Percentiles rank a stretch among this genome's conserved stretches.
Conservation (phyloP, 2,329 filamentous ascomycete genomes). For the Parafenestella ontariensis region DNA sequence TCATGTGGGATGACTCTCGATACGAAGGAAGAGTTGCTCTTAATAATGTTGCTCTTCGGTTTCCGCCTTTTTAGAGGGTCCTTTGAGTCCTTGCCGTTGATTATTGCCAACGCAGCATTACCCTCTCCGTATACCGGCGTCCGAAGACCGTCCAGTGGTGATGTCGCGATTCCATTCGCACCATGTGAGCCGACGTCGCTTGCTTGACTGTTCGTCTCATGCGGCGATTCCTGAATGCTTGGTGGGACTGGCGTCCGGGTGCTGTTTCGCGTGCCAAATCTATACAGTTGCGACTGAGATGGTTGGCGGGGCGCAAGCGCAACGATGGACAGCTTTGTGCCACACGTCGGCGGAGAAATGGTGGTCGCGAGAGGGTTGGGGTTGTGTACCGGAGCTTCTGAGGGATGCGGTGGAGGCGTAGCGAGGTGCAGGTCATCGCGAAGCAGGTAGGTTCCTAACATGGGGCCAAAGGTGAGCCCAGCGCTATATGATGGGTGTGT, state of each 20-base stretch:
- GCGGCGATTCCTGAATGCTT: constrained; percentile 55
- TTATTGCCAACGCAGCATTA: constrained; percentile 71
- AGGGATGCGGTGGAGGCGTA: constrained; percentile 93
- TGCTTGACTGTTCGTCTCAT: constrained; percentile 53
- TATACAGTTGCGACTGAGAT: constrained; percentile 52
- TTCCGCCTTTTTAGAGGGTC: constrained; percentile 77
- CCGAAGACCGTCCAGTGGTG: constrained; percentile 40
- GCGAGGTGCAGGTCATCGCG: constrained; percentile 92
- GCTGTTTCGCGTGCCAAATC: constrained; percentile 52
- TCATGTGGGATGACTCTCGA: constrained; percentile 96
- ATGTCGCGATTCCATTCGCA: constrained; percentile 44
- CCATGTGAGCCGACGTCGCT: constrained; percentile 55
- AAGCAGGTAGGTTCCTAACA: constrained; percentile 81
- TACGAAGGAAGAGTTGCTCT: constrained; percentile 98
- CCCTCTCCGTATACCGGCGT: constrained; percentile 82
- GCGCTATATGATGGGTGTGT: neutral
- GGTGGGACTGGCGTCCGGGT: constrained; percentile 51
- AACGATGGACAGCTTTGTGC: constrained; percentile 83
- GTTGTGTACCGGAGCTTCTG: constrained; percentile 84
- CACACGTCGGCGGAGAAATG: constrained; percentile 80
- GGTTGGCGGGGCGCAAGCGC: constrained; percentile 65
- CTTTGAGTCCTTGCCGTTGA: constrained; percentile 72
- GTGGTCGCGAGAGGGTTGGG: constrained; percentile 90
- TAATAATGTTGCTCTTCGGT: constrained; percentile 97
- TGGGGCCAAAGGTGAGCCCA: constrained; percentile 28